Evolutionary conservation across 2,329 filamentous ascomycete genomes (phyloP), one percentile per base, ranked within the genome.

Genomic region (Alternaria sp.): DNA sequence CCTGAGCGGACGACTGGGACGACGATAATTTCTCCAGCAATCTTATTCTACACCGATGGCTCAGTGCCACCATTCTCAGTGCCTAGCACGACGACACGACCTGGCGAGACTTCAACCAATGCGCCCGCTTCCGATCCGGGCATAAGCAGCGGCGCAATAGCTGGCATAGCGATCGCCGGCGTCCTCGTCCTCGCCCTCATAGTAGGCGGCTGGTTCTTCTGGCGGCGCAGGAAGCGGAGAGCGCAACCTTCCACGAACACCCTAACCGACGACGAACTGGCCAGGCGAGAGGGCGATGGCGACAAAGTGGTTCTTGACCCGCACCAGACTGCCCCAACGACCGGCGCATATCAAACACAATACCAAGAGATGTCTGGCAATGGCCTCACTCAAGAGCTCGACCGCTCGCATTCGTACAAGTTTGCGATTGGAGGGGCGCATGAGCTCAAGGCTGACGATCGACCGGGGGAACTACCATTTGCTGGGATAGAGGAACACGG

Each of bases 371-470:
- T 49, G 14, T 49, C 46, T 0, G 46, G 46, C 6, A 49, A 34
- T 0, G 30, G 46, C 30, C 28, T 49, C 1, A 4, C 30, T 2
- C 46, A 25, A 10, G 46, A 49, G 5, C 4, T 36, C 1, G 28
- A 49, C 8, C 46, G 46, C 4, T 49, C 30, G 8, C 46, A 49
- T 2, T 34, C 46, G 2, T 34, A 34, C 12, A 49, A 49, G 7
- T 1, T n/a, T 0, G 46, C 18, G 3, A 4, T 49, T 0, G 30
- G 46, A 0, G 46, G 30, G 0, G 46, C 30, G 28, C 30, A 49
- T 1, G 46, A 49, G 46, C 46, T 49, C 12, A 49, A 16, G 2
- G 46, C 46, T 22, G 30, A 49, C 8, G 46, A 49, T 1, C 46
- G 12, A 1, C 30, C 46, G 12, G 30, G 30, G 0, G 46, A 49